Evolutionary conservation across 2,329 filamentous ascomycete genomes (phyloP), one percentile per base, ranked within the genome.

Genomic region (Pleoardoris graminearum): DNA sequence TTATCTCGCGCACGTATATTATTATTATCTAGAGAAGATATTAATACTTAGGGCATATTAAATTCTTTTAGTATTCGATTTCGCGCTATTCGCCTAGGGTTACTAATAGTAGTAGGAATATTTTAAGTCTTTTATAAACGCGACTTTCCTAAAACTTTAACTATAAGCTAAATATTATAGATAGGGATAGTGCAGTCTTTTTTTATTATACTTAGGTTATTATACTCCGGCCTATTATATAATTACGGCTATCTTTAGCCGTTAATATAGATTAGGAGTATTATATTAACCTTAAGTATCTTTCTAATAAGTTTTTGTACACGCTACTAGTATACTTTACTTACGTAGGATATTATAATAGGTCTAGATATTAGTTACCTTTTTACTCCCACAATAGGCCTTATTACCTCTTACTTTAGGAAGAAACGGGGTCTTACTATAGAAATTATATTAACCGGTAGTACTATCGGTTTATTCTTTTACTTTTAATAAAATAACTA

Each of bases 181-280:
- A 74, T 80, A 1, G 78, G 78, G 1, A 77, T 76, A 32, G 67
- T 79, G 27, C 77, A 79, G 58, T 35, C 43, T 7, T 35, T 7
- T 19, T 36, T 46, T 16, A 35, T 46, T 14, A 11, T 46, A 10
- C 16, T 46, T 4, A 29, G 43, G 2, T 35, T 16, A 3, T 5
- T 46, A 7, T 35, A 75, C 78, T 51, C 77, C 77, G 54, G 60
- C 77, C 14, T 73, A 79, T 22, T 80, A 79, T 62, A 75, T 75
- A 53, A 68, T 79, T 30, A 77, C 77, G 19, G 76, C 76, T 2
- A 75, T 79, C 22, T 48, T 27, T 17, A 19, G 16, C 19, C 25
- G 3, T n/a, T 37, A 14, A n/a, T 37, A 16, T 21, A 7, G 17
- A 21, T 16, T 37, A 14, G 35, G 14, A 14, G 14, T 21, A 16